Percentiles rank a stretch among this genome's conserved stretches.
phyloP scores from a whole-genome alignment of 2,329 filamentous ascomycete species.

The Lasiodiplodia citricola region DNA sequence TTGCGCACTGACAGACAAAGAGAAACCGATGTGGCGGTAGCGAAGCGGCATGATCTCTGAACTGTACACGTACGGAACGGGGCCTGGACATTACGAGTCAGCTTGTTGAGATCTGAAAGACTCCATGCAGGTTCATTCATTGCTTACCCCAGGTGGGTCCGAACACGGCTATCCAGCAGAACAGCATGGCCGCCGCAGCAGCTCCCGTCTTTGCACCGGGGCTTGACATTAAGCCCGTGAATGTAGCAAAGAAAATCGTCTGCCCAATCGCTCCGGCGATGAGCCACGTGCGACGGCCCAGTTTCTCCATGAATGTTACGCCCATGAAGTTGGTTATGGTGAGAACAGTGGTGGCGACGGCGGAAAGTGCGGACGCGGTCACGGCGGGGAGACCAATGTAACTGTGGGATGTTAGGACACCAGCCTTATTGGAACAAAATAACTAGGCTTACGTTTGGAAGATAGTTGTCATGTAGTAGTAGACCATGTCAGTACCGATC shows the following conservation, averaged over 20 bases:
- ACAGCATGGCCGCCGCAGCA: conserved; percentile 40
- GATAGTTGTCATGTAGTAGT: conserved; percentile 28
- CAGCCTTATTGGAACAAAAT: conserved; percentile 34
- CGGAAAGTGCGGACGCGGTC: conserved; percentile 34
- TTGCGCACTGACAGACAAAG: conserved; percentile 39
- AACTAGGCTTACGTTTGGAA: conserved; percentile 13
- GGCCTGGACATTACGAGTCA: conserved; percentile 8
- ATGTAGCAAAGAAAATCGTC: conserved; percentile 37
- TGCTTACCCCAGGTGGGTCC: conserved; percentile 38
- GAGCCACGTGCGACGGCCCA: conserved; percentile 36
- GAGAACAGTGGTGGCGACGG: conserved; percentile 36
- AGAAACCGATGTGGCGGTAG: conserved; percentile 43
- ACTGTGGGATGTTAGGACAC: conserved; percentile 31
- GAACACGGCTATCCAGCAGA: conserved; percentile 39
- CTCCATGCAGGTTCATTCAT: background rate
- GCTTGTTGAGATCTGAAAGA: background rate
- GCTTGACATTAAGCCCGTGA: conserved; percentile 34
- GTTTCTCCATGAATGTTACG: conserved; percentile 36
- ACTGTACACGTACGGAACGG: conserved; percentile 38
- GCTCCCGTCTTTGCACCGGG: conserved; percentile 30
- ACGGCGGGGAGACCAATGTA: conserved; percentile 36
- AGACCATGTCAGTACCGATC: conserved; percentile 50
- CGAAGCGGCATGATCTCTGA: conserved; percentile 43
- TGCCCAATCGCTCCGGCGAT: conserved; percentile 29
- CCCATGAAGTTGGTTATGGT: conserved; percentile 35